Percentiles rank a stretch among this genome's conserved stretches.
phyloP scores from a whole-genome alignment of 2,329 filamentous ascomycete species.

The Ophiostoma sp. region DNA sequence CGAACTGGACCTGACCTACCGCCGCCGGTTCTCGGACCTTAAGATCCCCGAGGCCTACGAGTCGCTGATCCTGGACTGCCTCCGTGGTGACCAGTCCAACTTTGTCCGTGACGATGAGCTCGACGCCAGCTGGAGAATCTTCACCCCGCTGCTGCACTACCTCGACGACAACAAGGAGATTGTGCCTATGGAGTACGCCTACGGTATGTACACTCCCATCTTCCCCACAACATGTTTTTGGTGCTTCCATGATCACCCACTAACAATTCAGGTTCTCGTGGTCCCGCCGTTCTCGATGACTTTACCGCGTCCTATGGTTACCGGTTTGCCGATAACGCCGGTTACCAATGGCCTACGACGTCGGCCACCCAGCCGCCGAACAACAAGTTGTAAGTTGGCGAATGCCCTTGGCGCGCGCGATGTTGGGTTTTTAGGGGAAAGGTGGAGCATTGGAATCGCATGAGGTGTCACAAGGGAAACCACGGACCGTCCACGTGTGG shows the following conservation, averaged over 20 bases:
- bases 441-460: neutral
- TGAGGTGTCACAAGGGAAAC: neutral
- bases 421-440: neutral
- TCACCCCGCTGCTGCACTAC: slow-evolving; percentile 95
- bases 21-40: slow-evolving; percentile 95
- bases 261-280: slow-evolving; percentile 76
- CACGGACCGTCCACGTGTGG: neutral
- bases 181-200: slow-evolving; percentile 98
- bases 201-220: slow-evolving; percentile 64
- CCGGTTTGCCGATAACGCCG: slow-evolving; percentile 96
- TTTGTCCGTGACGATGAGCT: slow-evolving; percentile 97
- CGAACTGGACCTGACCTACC: slow-evolving; percentile 96
- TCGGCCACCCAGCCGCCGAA: slow-evolving; percentile 56
- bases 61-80: slow-evolving; percentile 91
- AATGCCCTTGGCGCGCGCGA: slow-evolving; percentile 12
- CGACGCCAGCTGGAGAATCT: slow-evolving; percentile 97
- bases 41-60: slow-evolving; percentile 99
- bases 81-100: slow-evolving; percentile 99
- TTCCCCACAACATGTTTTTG: neutral
- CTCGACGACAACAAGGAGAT: slow-evolving; percentile 99
- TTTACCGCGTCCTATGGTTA: slow-evolving; percentile 98
- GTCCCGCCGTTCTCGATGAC: slow-evolving; percentile 93
- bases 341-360: slow-evolving; percentile 91
- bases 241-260: neutral
- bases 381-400: slow-evolving; percentile 74